Percentiles rank a stretch among this genome's conserved stretches.
Evolutionary conservation across 345 rosid genomes (phyloP).

Genomic region (Populus euphratica): DNA sequence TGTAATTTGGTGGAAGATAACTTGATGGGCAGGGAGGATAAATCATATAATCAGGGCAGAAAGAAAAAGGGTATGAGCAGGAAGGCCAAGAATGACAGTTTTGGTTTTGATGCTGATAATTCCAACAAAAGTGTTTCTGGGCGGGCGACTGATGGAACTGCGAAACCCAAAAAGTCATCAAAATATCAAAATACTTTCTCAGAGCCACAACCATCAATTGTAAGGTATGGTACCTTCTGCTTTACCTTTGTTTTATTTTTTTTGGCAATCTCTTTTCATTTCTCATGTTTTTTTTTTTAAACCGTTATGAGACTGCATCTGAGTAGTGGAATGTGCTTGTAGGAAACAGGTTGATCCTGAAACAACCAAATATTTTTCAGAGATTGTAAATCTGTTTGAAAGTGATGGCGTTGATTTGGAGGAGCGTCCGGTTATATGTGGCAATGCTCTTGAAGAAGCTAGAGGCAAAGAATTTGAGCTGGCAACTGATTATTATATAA

Average conservation of each 20-base stretch:
- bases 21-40: constrained; percentile 50
- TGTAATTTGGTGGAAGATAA: constrained; percentile 27
- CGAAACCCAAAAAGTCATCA: constrained; percentile 16
- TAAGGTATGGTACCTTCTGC: constrained; percentile 39
- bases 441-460: constrained; percentile 82
- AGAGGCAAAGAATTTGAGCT: constrained; percentile 77
- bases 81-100: constrained; percentile 45
- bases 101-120: constrained; percentile 45
- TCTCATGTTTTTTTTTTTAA: neutral
- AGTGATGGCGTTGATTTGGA: constrained; percentile 66
- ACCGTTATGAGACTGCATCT: neutral
- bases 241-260: neutral
- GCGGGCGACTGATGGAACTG: constrained; percentile 13
- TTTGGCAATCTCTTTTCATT: neutral
- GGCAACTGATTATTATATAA: constrained; percentile 85
- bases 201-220: constrained; percentile 44
- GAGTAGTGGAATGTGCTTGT: constrained; percentile 21
- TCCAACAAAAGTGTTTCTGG: constrained; percentile 34
- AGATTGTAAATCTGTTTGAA: constrained; percentile 79
- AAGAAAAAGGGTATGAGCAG: constrained; percentile 44
- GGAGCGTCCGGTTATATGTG: constrained; percentile 67
- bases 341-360: constrained; percentile 91
- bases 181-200: constrained; percentile 38
- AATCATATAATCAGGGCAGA: constrained; percentile 36
- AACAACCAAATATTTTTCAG: constrained; percentile 68